These are phyloP conservation scores for Mortierella alpina DNA, from an alignment of 192 early-diverging fungal genomes.

Conservation along the genomic window DNA sequence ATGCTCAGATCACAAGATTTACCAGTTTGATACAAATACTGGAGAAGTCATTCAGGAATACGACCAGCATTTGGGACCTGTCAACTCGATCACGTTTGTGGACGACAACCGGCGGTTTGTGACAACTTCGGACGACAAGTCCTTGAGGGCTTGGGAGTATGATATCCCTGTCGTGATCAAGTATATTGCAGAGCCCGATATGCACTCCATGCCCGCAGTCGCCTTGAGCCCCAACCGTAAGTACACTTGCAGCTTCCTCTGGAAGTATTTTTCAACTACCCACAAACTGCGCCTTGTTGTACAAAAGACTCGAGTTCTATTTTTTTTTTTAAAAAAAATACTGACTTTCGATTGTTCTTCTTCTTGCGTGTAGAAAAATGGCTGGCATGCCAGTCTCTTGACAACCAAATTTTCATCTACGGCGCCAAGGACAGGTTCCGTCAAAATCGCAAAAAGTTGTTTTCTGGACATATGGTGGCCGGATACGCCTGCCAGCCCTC, in stretches of 20 bases:
- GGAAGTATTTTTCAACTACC: neutral
- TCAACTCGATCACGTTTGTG: slow-evolving; percentile 97
- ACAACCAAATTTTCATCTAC: slow-evolving; percentile 96
- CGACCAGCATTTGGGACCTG: slow-evolving; percentile 95
- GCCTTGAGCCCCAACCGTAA: slow-evolving; percentile 88
- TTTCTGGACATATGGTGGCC: slow-evolving; percentile 93
- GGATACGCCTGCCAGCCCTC: slow-evolving; percentile 96
- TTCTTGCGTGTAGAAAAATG: slow-evolving; percentile 78
- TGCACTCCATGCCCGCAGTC: slow-evolving; percentile 97
- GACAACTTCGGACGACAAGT: slow-evolving; percentile 97
- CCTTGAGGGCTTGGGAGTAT: slow-evolving; percentile 96
- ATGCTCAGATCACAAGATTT: slow-evolving; percentile 92
- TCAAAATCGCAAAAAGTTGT: slow-evolving; percentile 90
- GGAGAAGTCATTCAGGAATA: slow-evolving; percentile 93
- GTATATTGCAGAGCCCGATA: slow-evolving; percentile 94
- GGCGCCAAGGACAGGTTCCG: slow-evolving; percentile 87
- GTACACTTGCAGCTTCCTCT: slow-evolving; percentile 15
- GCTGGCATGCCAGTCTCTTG: slow-evolving; percentile 93
- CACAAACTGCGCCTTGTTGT: neutral
- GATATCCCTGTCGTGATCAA: slow-evolving; percentile 99
- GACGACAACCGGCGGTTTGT: slow-evolving; percentile 95
- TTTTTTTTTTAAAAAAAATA: neutral
- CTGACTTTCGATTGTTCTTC: neutral
- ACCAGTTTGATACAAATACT: slow-evolving; percentile 86
- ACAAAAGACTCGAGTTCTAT: slow-evolving; percentile 2